Evolutionary conservation across 495 filamentous ascomycete species (phyloP).

Genomic region (Tuber indicum): DNA sequence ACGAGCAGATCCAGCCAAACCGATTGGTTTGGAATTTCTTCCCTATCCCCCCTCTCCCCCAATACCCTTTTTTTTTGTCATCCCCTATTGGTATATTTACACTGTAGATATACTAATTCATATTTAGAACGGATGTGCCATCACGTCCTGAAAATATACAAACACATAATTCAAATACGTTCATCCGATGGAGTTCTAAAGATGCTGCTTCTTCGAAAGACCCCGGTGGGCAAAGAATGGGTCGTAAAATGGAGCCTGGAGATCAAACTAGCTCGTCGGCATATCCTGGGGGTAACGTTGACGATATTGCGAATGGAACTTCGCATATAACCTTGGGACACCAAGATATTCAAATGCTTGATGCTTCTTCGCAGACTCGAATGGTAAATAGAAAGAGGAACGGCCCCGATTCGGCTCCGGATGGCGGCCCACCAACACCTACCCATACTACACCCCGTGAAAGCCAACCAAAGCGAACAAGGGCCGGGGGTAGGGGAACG

Average conservation of each 20-base stretch:
- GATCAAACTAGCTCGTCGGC: neutral
- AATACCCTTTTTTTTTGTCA: neutral
- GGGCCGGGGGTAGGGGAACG: neutral
- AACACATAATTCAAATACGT: neutral
- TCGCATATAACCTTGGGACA: constrained; percentile 29
- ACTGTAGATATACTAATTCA: neutral
- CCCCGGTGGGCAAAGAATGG: neutral
- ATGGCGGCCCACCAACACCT: neutral
- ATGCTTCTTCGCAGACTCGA: constrained; percentile 10
- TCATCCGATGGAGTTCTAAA: neutral
- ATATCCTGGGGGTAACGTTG: neutral
- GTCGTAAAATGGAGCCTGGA: neutral
- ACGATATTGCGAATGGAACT: neutral
- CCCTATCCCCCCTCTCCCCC: neutral
- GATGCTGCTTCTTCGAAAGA: neutral
- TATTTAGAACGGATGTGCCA: neutral
- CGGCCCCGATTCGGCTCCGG: constrained; percentile 14
- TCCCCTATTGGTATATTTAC: neutral
- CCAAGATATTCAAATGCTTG: constrained; percentile 19
- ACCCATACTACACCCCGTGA: neutral
- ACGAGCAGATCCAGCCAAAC: neutral
- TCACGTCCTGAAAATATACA: constrained; percentile 1
- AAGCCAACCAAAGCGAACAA: neutral
- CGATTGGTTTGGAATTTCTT: neutral
- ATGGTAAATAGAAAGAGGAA: constrained; percentile 31